Evolutionary conservation across 805 yeast genomes (phyloP).

Genomic region (Wickerhamiella kurtzmanii): DNA sequence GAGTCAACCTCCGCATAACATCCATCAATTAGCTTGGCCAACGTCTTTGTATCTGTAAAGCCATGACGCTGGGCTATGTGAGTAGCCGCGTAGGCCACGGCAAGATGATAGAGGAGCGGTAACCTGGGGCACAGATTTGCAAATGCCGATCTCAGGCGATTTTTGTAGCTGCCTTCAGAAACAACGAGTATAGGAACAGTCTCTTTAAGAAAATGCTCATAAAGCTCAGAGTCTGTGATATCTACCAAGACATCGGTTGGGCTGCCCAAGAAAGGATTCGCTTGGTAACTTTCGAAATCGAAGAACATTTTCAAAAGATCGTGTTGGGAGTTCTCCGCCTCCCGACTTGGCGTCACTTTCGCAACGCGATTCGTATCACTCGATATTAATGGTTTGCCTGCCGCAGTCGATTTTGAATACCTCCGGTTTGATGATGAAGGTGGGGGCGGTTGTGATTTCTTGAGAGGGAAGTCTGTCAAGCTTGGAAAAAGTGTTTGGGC

Average conservation of each 20-base stretch:
- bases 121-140: not conserved
- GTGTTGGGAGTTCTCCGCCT: no score
- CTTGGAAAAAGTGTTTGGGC: not conserved
- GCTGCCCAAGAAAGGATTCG: not conserved
- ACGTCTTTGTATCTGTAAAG: not conserved
- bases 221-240: not conserved
- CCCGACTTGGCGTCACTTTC: no score
- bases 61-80: not conserved
- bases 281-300: not conserved
- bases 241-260: not conserved
- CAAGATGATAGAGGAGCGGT: not conserved
- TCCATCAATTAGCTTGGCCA: not conserved
- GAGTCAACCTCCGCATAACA: not conserved
- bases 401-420: no score
- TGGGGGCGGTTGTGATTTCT: no score
- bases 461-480: not conserved
- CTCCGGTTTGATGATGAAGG: no score
- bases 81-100: not conserved
- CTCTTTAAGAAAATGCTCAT: not conserved
- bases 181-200: not conserved
- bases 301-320: not conserved
- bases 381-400: no score
- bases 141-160: not conserved
- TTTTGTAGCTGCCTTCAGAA: not conserved
- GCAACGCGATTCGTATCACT: no score